These are phyloP conservation scores for Euryodendron excelsum DNA, from an alignment of 148 eudicot genomes.

Conservation along the genomic window DNA sequence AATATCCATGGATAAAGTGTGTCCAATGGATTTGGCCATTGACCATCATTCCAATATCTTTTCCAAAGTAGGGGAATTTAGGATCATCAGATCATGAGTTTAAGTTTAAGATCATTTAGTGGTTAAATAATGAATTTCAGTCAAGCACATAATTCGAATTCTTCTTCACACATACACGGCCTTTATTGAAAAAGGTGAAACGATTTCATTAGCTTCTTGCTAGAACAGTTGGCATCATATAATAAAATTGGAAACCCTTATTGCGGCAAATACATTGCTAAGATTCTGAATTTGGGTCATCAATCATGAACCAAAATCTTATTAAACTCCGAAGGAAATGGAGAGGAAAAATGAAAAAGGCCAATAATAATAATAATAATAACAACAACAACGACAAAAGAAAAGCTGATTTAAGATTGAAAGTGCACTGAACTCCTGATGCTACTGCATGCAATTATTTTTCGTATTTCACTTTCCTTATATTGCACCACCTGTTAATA, in stretches of 20 bases:
- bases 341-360: neutral
- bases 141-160: too few species aligned
- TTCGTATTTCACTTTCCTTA: neutral
- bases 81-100: too few species aligned
- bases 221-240: conserved; percentile 14
- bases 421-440: neutral
- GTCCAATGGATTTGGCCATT: too few species aligned
- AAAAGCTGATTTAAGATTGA: too few species aligned
- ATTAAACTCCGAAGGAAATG: neutral
- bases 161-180: too few species aligned
- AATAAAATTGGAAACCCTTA: conserved; percentile 3
- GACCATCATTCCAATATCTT: too few species aligned
- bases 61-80: too few species aligned
- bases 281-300: conserved; percentile 10
- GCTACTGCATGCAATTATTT: neutral
- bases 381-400: neutral
- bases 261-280: conserved; percentile 17
- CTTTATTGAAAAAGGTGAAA: too few species aligned
- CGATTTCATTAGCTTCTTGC: conserved; percentile 15
- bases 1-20: too few species aligned
- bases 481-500: conserved; percentile 25
- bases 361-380: neutral
- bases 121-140: too few species aligned
- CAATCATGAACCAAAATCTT: conserved; percentile 13
- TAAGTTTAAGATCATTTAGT: too few species aligned